These are phyloP conservation scores for Corynespora cassiicola DNA, from an alignment of 2,329 filamentous ascomycete genomes.

Conservation along the genomic window DNA sequence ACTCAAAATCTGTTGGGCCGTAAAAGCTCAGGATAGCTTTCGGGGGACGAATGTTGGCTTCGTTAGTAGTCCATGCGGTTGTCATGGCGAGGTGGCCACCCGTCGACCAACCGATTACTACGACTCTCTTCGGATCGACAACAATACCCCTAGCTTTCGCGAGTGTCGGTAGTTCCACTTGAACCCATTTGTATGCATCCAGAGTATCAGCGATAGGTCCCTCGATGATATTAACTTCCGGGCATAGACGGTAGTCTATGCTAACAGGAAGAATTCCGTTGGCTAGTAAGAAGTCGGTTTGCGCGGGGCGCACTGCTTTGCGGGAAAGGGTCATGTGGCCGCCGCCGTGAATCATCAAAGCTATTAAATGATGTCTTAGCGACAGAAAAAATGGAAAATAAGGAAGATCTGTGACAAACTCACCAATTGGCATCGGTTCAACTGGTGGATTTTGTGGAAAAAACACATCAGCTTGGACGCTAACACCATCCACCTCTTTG, in stretches of 20 bases:
- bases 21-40: conserved; percentile 57
- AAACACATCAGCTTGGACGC: conserved; percentile 41
- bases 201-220: conserved; percentile 56
- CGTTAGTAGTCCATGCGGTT: conserved; percentile 45
- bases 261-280: conserved; percentile 55
- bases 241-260: conserved; percentile 60
- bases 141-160: too few relatives aligned
- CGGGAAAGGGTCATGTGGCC: conserved; percentile 50
- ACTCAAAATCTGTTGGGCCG: conserved; percentile 49
- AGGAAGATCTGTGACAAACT: background rate
- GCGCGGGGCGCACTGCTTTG: conserved; percentile 45
- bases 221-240: conserved; percentile 53
- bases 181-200: conserved; percentile 52
- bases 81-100: conserved; percentile 57
- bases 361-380: conserved; percentile 29
- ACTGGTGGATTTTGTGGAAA: conserved; percentile 24
- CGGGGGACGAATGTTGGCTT: conserved; percentile 43
- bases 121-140: conserved; percentile 42
- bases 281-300: conserved; percentile 47
- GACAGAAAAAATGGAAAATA: conserved; percentile 1
- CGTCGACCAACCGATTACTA: conserved; percentile 57
- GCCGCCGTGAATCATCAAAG: conserved; percentile 56
- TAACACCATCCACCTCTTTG: conserved; percentile 15
- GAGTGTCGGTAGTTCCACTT: conserved; percentile 33
- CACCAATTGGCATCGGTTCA: conserved; percentile 13